Evolutionary conservation across 768 basidiomycete genomes (phyloP), one percentile per base, ranked within the genome.

Genomic region (Clavaria fumosa): DNA sequence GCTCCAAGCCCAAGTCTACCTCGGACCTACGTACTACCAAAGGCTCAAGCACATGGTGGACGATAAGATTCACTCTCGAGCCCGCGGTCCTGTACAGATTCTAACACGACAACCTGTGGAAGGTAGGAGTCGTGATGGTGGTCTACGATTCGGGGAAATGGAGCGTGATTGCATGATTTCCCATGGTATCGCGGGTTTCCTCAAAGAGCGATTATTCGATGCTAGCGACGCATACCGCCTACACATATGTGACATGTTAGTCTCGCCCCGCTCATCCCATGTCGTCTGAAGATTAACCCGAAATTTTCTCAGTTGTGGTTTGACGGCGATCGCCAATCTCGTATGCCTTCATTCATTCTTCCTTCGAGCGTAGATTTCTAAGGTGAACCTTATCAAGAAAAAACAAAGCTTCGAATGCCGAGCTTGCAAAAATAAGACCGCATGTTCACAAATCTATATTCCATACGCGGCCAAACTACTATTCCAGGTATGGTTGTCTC

Each of bases 141-240:
- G 95, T 58, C 62, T 99, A 45, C 89, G 95, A 51, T 99, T 99
- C 67, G 95, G 95, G 68, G 95, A 99, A 70, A 99, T 99, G 95
- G 95, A 99, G 55, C 85, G 89, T 56, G 93, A 96, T 72, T 97
- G 95, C 57, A 99, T 99, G 95, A 93, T 99, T 43, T 95, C 95
- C 17, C 95, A 99, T 63, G 95, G 95, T 54, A 90, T 97, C 45
- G 93, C 95, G 32, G 88, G 75, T 2, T 97, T 97, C 75, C 59
- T 97, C 59, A 96, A 96, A 61, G 95, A 97, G 63, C 80, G 95
- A 41, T 65, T 97, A 55, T 90, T 90, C 49, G 86, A 90, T 53
- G 88, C 84, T 21, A 85, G 82, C 53, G 80, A 90, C 55, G 86
- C 85, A 7, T 93, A 93, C 59, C 78, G 91, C 30, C 60, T 96